Base-by-base conservation (phyloP, 257 asterid genomes). In the Fraxinus quadrangulata region DNA sequence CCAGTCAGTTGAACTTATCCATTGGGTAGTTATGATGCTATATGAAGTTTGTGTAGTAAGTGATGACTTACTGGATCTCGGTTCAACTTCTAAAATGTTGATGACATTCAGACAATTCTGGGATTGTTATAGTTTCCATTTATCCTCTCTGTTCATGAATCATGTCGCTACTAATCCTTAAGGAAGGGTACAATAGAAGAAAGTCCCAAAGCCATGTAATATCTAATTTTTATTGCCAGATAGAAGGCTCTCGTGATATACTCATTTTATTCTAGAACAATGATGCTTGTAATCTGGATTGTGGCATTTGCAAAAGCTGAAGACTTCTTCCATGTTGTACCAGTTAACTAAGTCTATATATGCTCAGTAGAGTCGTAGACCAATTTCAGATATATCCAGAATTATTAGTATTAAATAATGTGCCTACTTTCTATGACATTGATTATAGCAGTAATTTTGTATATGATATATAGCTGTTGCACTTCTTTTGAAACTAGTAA, bases 131-230 rank as follows among this genome's bases (percentile, higher is more conserved):
- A 34, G 59, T n/a, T 45, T 45, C 74, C 78, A 67, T 19, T 77
- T 28, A 5, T 59, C 75, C 28, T 54, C 61, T 13, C 11, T 59
- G 69, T 75, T 56, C 39, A 74, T 65, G 51, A 67, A 40, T 36
- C n/a, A 37, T 49, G 16, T 40, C 5, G 21, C 31, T 70, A 71
- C 65, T 19, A 54, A 17, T 67, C 74, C 31, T 77, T 17, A 33
- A 82, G 68, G 51, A 74, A 36, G 16, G 65, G 3, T 23, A 81
- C 51, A 40, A 54, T 21, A 71, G 70, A 70, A 74, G 68, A 68
- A 21, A 16, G 17, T 47, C 6, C 12, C 5, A 1, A 24, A 39
- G 67, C 31, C 16, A 61, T n/a, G 30, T 61, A 61, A 23, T 8
- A n/a, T 23, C 1, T 61, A 61, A n/a, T 23, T 17, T n/a, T 61